Evolutionary conservation across 768 basidiomycete species (phyloP).

Genomic region (Vararia minispora): DNA sequence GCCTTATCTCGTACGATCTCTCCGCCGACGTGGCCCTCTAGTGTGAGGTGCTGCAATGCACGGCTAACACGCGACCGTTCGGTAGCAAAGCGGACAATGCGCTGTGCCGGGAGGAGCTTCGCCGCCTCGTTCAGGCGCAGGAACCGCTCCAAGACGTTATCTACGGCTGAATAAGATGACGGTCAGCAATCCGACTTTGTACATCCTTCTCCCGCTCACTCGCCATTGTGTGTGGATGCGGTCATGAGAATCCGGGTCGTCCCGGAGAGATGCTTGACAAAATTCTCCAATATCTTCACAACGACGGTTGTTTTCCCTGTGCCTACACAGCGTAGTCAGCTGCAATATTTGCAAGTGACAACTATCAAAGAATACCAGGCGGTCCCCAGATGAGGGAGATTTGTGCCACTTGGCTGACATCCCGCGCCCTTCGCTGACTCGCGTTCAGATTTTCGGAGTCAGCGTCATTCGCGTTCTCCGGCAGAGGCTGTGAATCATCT

Average conservation of each 20-base stretch:
- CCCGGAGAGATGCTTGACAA: slow-evolving; percentile 20
- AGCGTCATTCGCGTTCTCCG: slow-evolving; percentile 8
- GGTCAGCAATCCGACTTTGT: too few species aligned
- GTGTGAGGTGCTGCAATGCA: slow-evolving; percentile 43
- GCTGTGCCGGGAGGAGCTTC: slow-evolving; percentile 36
- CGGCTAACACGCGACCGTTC: slow-evolving; percentile 54
- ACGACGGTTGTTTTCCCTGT: slow-evolving; percentile 68
- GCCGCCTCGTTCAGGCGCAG: slow-evolving; percentile 32
- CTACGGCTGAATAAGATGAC: slow-evolving; percentile 37
- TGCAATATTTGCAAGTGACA: not conserved
- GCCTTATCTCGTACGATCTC: slow-evolving; percentile 49
- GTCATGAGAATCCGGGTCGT: slow-evolving; percentile 51
- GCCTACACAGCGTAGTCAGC: slow-evolving; percentile 25
- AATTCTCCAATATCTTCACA: slow-evolving; percentile 43
- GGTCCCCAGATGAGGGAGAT: slow-evolving; percentile 62
- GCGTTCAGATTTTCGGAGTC: slow-evolving; percentile 32
- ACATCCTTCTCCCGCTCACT: too few species aligned
- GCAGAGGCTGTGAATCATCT: slow-evolving; percentile 7
- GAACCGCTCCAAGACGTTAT: slow-evolving; percentile 60
- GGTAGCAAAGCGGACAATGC: slow-evolving; percentile 59
- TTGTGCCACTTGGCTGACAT: slow-evolving; percentile 26
- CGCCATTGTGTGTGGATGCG: slow-evolving; percentile 61
- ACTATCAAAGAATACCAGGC: slow-evolving; percentile 30
- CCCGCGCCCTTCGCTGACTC: slow-evolving; percentile 43
- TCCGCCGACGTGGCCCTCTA: slow-evolving; percentile 55